phyloP scores from a whole-genome alignment of 306 rosid genomes.

The Astragalus membranaceus region DNA sequence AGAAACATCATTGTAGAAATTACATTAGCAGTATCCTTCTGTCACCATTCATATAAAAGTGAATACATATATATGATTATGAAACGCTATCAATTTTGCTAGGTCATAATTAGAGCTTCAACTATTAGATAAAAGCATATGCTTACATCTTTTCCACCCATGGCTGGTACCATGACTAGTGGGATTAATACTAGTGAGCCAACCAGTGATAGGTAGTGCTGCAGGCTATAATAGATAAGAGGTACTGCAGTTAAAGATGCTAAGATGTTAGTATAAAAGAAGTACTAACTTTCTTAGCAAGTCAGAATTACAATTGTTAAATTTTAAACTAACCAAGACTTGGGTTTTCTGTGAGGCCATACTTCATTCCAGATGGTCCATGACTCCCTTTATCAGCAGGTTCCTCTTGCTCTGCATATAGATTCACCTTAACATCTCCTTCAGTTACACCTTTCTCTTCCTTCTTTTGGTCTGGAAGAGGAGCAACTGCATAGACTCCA shows the following conservation, averaged over 20 bases:
- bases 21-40: slow-evolving; percentile 72
- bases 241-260: slow-evolving; percentile 48
- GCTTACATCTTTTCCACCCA: slow-evolving; percentile 90
- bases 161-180: slow-evolving; percentile 63
- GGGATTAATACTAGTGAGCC: slow-evolving; percentile 87
- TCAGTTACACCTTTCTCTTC: slow-evolving; percentile 30
- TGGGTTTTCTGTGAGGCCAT: slow-evolving; percentile 66
- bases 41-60: slow-evolving; percentile 20
- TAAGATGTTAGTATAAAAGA: slow-evolving; percentile 13
- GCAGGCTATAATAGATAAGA: slow-evolving; percentile 73
- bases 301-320: neutral
- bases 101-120: slow-evolving; percentile 14
- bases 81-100: neutral
- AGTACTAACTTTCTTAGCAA: neutral
- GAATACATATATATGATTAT: neutral
- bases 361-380: slow-evolving; percentile 43
- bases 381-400: slow-evolving; percentile 39
- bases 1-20: slow-evolving; percentile 69
- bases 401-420: slow-evolving; percentile 37
- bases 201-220: slow-evolving; percentile 82
- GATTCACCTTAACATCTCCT: slow-evolving; percentile 38
- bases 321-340: slow-evolving; percentile 52
- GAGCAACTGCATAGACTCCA: slow-evolving; percentile 32
- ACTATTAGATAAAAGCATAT: slow-evolving; percentile 7
- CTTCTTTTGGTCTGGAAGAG: slow-evolving; percentile 34